phyloP scores from a whole-genome alignment of 2,329 filamentous ascomycete genomes.

The Clarireedia paspali region DNA sequence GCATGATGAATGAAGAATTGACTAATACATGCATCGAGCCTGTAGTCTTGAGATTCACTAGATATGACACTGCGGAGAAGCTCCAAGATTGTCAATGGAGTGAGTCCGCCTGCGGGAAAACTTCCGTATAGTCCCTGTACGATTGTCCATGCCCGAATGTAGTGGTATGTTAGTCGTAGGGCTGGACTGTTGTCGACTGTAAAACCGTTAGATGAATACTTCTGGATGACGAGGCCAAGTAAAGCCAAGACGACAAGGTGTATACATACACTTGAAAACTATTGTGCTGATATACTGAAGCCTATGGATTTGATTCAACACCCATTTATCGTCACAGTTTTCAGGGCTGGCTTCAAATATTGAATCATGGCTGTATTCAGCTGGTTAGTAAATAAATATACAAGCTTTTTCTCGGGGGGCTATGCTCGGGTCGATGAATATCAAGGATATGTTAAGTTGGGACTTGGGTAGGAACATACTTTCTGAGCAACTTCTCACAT shows the following conservation, averaged over 20 bases:
- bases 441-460: background rate
- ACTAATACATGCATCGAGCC: background rate
- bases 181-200: background rate
- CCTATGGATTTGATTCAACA: background rate
- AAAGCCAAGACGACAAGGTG: background rate
- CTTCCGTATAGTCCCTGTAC: background rate
- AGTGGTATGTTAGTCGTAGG: slow-evolving; percentile 3
- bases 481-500: slow-evolving; percentile 13
- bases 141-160: slow-evolving; percentile 10
- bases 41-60: background rate
- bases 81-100: background rate
- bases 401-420: background rate
- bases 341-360: background rate
- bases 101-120: background rate
- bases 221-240: background rate
- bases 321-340: background rate
- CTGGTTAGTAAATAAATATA: background rate
- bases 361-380: background rate
- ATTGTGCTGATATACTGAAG: background rate
- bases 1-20: background rate
- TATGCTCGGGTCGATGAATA: background rate
- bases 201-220: background rate
- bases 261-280: background rate
- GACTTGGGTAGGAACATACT: slow-evolving; percentile 7
- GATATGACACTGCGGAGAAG: background rate